These are phyloP conservation scores for Pseudogymnoascus sp. DNA, from an alignment of 2,329 filamentous ascomycete genomes.

Conservation along the genomic window DNA sequence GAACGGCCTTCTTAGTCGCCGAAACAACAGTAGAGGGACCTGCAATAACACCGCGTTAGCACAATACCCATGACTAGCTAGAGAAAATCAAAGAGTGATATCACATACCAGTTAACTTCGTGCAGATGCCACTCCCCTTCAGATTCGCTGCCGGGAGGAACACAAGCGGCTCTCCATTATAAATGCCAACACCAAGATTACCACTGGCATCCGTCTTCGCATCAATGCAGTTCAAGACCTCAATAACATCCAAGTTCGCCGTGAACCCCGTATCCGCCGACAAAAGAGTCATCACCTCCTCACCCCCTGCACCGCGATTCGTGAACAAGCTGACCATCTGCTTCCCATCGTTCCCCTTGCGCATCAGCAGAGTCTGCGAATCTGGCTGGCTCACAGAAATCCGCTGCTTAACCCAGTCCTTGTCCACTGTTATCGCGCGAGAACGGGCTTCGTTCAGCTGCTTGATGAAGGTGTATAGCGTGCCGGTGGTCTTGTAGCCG, in stretches of 20 bases:
- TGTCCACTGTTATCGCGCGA: background rate
- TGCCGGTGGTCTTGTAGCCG: slow-evolving; percentile 32
- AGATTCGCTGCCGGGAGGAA: background rate
- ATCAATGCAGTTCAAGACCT: slow-evolving; percentile 6
- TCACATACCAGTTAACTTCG: background rate
- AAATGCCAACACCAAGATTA: background rate
- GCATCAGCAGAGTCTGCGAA: background rate
- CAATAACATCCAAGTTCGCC: background rate
- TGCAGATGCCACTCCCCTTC: slow-evolving; percentile 6
- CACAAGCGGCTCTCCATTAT: background rate
- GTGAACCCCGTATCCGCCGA: background rate
- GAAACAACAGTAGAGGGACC: slow-evolving; percentile 3
- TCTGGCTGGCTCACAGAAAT: background rate
- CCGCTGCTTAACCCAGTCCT: background rate
- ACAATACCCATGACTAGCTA: too few species aligned
- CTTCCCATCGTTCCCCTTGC: background rate
- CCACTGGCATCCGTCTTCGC: background rate
- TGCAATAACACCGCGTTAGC: background rate
- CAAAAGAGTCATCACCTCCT: background rate
- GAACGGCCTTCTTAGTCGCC: background rate
- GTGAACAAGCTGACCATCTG: background rate
- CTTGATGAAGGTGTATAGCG: slow-evolving; percentile 34
- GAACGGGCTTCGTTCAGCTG: slow-evolving; percentile 37
- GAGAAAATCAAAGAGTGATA: background rate
- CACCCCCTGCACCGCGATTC: background rate